These are phyloP conservation scores for Barnettozyma wickerhamii DNA, from an alignment of 805 yeast species.

Conservation along the genomic window DNA sequence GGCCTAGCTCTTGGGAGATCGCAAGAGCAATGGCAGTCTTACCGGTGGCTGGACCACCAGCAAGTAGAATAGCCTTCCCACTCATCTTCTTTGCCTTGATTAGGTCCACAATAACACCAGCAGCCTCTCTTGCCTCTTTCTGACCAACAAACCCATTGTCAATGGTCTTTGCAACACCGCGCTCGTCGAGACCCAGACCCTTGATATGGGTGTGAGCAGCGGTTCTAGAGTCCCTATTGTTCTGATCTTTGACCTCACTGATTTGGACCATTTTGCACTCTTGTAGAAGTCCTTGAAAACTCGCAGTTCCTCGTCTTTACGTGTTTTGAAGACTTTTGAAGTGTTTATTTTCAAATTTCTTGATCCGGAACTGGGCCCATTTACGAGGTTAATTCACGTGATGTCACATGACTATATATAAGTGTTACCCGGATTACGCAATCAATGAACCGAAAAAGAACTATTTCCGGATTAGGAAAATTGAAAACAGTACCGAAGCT, in stretches of 20 bases:
- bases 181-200: slow-evolving; percentile 91
- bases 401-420: too few species aligned
- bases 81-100: slow-evolving; percentile 90
- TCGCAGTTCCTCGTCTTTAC: too few species aligned
- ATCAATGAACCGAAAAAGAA: slow-evolving; percentile 2
- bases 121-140: slow-evolving; percentile 76
- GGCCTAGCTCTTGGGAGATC: slow-evolving; percentile 92
- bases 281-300: neutral
- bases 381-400: too few species aligned
- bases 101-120: slow-evolving; percentile 91
- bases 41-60: slow-evolving; percentile 99
- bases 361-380: too few species aligned
- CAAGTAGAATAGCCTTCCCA: slow-evolving; percentile 91
- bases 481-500: slow-evolving; percentile 16
- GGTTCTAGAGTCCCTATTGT: slow-evolving; percentile 57
- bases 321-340: too few species aligned
- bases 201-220: slow-evolving; percentile 97
- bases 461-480: slow-evolving; percentile 21
- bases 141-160: slow-evolving; percentile 88
- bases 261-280: slow-evolving; percentile 59
- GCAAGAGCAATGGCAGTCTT: slow-evolving; percentile 97
- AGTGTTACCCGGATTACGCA: slow-evolving; percentile 1
- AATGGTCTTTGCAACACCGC: slow-evolving; percentile 73
- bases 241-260: slow-evolving; percentile 62
- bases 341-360: too few species aligned